A percentile compares a stretch with the other conserved stretches of the same genome.
Conservation (phyloP, 2,329 filamentous ascomycete genomes). For the Coleophoma cylindrospora region DNA sequence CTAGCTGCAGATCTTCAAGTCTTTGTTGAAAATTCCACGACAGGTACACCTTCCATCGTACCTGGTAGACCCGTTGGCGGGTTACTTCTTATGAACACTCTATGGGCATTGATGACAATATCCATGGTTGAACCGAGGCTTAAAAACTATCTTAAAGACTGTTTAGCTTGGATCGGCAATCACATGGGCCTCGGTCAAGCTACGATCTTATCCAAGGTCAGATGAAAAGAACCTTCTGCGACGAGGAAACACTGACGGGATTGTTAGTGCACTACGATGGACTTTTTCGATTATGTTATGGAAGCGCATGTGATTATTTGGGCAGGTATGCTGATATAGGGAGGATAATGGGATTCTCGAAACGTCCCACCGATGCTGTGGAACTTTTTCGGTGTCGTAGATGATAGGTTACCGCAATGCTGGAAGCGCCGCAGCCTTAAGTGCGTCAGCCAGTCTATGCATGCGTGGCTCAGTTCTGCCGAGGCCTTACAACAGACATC, state of each 20-base stretch:
- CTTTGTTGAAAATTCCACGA: not conserved
- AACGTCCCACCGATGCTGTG: too few species aligned
- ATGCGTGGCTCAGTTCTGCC: too few species aligned
- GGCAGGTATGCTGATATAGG: not conserved
- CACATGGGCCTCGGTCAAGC: not conserved
- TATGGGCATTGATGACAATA: not conserved
- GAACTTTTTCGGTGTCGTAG: too few species aligned
- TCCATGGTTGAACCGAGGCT: not conserved
- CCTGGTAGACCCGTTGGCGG: not conserved
- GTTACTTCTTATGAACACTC: not conserved
- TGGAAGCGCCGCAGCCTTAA: too few species aligned
- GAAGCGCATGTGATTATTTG: not conserved
- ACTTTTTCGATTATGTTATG: not conserved
- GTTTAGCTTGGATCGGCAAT: not conserved
- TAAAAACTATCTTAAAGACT: not conserved
- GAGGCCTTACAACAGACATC: too few species aligned
- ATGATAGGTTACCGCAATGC: too few species aligned
- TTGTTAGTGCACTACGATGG: not conserved
- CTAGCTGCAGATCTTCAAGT: conserved; percentile 1
- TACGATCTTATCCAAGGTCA: not conserved
- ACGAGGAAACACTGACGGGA: not conserved
- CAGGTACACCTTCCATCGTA: not conserved
- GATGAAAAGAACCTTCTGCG: not conserved
- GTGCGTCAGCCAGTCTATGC: too few species aligned
- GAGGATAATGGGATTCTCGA: not conserved